Conservation (phyloP, 768 basidiomycete genomes). For the Trametes sanguinea region DNA sequence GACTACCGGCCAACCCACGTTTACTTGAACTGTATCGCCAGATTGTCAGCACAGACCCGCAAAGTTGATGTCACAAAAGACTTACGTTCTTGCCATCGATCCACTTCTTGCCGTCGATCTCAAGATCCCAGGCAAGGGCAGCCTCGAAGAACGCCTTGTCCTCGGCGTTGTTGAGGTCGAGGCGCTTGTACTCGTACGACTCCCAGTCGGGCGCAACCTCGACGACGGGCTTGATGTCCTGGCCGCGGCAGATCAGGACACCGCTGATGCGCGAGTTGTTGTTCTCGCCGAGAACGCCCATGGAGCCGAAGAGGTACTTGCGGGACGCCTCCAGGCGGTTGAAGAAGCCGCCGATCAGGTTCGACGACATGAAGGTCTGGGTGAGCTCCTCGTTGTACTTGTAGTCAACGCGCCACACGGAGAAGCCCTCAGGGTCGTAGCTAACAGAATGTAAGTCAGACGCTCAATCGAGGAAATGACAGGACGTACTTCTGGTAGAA, state of each 20-base stretch:
- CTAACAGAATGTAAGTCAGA: constrained; percentile 40
- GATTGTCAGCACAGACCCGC: neutral
- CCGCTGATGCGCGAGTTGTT: constrained; percentile 85
- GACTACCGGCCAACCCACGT: constrained; percentile 7
- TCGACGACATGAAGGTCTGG: constrained; percentile 90
- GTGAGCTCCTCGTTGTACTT: constrained; percentile 96
- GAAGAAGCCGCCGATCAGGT: constrained; percentile 95
- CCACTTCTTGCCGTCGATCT: constrained; percentile 88
- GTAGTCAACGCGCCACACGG: constrained; percentile 90
- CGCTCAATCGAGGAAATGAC: neutral
- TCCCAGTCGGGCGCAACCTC: constrained; percentile 90
- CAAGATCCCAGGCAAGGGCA: constrained; percentile 92
- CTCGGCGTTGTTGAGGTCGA: constrained; percentile 70
- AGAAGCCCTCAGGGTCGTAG: constrained; percentile 88
- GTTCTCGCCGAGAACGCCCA: constrained; percentile 83
- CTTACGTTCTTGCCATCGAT: constrained; percentile 87
- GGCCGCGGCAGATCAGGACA: constrained; percentile 80
- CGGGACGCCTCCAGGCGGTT: constrained; percentile 96
- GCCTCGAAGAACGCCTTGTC: constrained; percentile 93
- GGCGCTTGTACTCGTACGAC: constrained; percentile 76
- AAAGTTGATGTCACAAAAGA: constrained; percentile 21
- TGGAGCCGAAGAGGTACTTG: constrained; percentile 93
- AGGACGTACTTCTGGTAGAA: constrained; percentile 86
- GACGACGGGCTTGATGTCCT: constrained; percentile 68
- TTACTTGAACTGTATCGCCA: constrained; percentile 32